A percentile compares a stretch with the other conserved stretches of the same genome.
Conservation (phyloP, 2,329 filamentous ascomycete genomes). For the Cordyceps farinosa region DNA sequence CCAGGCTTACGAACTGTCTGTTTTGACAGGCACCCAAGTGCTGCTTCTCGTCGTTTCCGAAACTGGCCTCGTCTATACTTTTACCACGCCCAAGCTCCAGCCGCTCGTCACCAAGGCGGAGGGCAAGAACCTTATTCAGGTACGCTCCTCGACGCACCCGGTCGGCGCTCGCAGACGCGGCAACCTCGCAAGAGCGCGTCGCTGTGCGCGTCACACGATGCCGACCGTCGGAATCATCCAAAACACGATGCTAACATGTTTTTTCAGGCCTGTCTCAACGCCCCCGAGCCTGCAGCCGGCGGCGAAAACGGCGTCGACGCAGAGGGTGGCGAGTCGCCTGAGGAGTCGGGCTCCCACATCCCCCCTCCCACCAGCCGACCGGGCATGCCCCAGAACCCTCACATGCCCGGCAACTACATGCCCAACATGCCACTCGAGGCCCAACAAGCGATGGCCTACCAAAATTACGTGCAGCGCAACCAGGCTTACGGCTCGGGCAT, state of each 20-base stretch:
- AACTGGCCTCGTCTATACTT: conserved; percentile 91
- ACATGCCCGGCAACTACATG: conserved; percentile 63
- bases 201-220: neutral
- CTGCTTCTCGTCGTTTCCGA: conserved; percentile 91
- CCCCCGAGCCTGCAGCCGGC: conserved; percentile 80
- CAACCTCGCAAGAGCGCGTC: neutral
- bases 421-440: conserved; percentile 66
- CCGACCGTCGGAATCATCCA: neutral
- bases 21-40: conserved; percentile 96
- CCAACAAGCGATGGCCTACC: conserved; percentile 77
- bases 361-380: conserved; percentile 58
- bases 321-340: conserved; percentile 82
- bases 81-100: conserved; percentile 96
- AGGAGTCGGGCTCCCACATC: conserved; percentile 79
- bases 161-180: neutral
- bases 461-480: conserved; percentile 73
- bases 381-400: conserved; percentile 61
- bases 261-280: conserved; percentile 85
- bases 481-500: conserved; percentile 72
- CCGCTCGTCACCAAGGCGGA: conserved; percentile 97
- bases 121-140: conserved; percentile 99
- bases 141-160: conserved; percentile 41
- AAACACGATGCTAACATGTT: conserved; percentile 30
- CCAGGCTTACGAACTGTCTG: conserved; percentile 94
- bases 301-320: conserved; percentile 76